phyloP scores from a whole-genome alignment of 1,139 yeast genomes.

The Entelexis sorbosivorans region DNA sequence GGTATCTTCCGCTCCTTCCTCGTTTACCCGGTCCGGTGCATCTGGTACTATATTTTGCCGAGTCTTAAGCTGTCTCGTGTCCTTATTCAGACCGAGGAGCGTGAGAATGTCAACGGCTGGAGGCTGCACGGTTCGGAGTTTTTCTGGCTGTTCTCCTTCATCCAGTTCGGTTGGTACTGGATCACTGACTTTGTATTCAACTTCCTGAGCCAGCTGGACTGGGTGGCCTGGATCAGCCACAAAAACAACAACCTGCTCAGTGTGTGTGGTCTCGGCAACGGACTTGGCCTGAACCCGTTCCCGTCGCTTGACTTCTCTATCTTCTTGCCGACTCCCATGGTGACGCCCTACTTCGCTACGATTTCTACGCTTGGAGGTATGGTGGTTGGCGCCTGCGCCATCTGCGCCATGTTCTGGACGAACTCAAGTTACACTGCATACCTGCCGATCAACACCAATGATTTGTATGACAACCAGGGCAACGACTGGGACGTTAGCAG shows the following conservation, averaged over 20 bases:
- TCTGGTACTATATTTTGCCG: constrained; percentile 29
- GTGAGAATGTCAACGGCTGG: constrained; percentile 40
- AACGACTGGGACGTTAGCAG: constrained; percentile 32
- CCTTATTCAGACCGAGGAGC: constrained; percentile 35
- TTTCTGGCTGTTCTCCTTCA: constrained; percentile 29
- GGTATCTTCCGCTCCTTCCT: constrained; percentile 49
- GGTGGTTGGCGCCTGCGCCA: constrained; percentile 34
- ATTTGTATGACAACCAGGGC: constrained; percentile 39
- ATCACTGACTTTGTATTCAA: constrained; percentile 23
- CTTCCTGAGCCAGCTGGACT: constrained; percentile 24
- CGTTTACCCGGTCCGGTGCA: constrained; percentile 39
- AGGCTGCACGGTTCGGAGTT: constrained; percentile 30
- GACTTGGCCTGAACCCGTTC: constrained; percentile 43
- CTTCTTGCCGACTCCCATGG: constrained; percentile 32
- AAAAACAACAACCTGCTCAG: constrained; percentile 39
- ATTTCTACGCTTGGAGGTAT: constrained; percentile 33
- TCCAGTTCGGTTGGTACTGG: constrained; percentile 35
- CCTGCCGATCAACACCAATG: constrained; percentile 39
- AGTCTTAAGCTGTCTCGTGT: constrained; percentile 47
- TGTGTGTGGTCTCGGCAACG: constrained; percentile 42
- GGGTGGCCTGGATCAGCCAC: constrained; percentile 26
- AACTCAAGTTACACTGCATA: constrained; percentile 40
- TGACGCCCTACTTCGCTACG: constrained; percentile 39
- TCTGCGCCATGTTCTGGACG: constrained; percentile 32
- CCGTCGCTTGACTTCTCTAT: constrained; percentile 39